phyloP scores from a whole-genome alignment of 495 filamentous ascomycete genomes.

The Talaromyces adpressus region DNA sequence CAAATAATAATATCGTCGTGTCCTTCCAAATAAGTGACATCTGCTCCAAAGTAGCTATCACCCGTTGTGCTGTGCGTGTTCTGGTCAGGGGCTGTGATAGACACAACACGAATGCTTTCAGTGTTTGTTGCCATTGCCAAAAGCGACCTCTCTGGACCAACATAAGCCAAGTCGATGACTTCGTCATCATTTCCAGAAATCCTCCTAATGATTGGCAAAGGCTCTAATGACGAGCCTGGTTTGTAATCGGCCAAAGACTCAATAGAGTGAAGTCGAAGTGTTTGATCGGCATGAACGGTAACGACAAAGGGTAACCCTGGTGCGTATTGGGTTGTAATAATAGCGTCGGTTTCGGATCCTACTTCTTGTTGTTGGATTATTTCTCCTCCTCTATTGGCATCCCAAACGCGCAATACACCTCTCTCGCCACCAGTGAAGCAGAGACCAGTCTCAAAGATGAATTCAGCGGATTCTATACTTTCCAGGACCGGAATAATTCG shows the following conservation, averaged over 20 bases:
- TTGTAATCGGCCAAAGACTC: slow-evolving; percentile 28
- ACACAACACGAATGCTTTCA: slow-evolving; percentile 83
- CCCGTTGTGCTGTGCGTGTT: slow-evolving; percentile 21
- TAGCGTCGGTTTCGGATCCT: slow-evolving; percentile 65
- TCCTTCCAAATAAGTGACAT: slow-evolving; percentile 75
- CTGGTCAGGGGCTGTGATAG: slow-evolving; percentile 37
- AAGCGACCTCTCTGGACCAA: slow-evolving; percentile 69
- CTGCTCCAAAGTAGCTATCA: slow-evolving; percentile 72
- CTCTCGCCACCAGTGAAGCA: slow-evolving; percentile 84
- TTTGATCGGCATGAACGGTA: slow-evolving; percentile 85
- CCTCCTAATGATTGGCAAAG: slow-evolving; percentile 52
- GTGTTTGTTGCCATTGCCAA: slow-evolving; percentile 92
- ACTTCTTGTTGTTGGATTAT: slow-evolving; percentile 63
- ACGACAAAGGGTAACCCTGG: slow-evolving; percentile 57
- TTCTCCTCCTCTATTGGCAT: slow-evolving; percentile 66
- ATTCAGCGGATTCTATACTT: slow-evolving; percentile 74
- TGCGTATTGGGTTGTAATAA: slow-evolving; percentile 64
- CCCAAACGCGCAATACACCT: slow-evolving; percentile 77
- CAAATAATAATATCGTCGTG: slow-evolving; percentile 96
- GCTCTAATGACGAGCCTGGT: slow-evolving; percentile 29
- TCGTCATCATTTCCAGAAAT: slow-evolving; percentile 97
- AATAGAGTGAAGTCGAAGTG: slow-evolving; percentile 67
- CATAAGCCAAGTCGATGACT: slow-evolving; percentile 85
- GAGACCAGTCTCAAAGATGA: slow-evolving; percentile 59
- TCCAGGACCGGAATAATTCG: slow-evolving; percentile 82